Base-by-base conservation (phyloP, 1,284 basidiomycete species). In the Crepidotus sp. region DNA sequence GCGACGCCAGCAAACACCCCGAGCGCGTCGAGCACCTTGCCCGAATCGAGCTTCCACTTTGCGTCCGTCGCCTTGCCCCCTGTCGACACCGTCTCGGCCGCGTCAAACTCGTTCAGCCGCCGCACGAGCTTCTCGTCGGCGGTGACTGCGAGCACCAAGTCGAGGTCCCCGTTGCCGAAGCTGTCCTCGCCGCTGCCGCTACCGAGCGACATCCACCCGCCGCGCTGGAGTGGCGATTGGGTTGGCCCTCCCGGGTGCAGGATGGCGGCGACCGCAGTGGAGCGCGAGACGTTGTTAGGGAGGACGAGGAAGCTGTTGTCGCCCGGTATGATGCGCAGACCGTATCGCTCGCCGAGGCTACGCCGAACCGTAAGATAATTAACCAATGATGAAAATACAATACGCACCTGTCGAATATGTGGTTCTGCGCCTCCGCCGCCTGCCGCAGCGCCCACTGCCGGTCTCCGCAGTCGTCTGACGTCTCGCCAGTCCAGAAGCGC, bases 341-440 rank as follows among this genome's bases (percentile, higher is more conserved):
- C 81, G 56, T 84, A 88, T 0, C 82, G 77, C 57, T 88, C 85
- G 24, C 86, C 86, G 21, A 88, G 73, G 55, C 81, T 83, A 26
- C n/a, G 36, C 13, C 27, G 3, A 34, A 17, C 9, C 7, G 13
- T 32, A 30, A 33, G 27, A 40, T 26, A 30, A 13, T 15, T 11
- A 11, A 11, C 3, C 8, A 19, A 36, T 25, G 10, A 1, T 7
- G 31, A 24, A n/a, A 21, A 25, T 32, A 36, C 14, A 24, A 4
- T 14, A 54, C 62, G 37, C 30, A 74, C 74, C 74, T 77, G 60
- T 88, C 87, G 59, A 86, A 91, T 52, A 93, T 87, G 58, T 92
- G 83, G 61, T 92, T 92, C 62, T 92, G 88, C 18, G 88, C 88
- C 60, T 92, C 90, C 0, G 86, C 85, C 2, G 89, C 87, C 60